Conservation (phyloP, 345 rosid genomes). For the Hevea brasiliensis region DNA sequence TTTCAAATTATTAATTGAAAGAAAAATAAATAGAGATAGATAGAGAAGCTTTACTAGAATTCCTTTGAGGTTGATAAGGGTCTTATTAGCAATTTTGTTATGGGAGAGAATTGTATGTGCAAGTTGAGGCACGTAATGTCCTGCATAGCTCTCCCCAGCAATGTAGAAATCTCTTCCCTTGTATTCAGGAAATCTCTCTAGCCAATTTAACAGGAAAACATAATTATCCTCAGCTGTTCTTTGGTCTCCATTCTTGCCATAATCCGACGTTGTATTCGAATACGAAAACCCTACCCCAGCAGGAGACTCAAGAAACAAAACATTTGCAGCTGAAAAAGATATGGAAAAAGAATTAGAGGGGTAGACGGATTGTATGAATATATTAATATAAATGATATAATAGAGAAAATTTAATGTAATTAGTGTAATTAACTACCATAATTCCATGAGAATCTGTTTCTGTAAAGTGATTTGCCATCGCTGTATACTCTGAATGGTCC, state of each 20-base stretch:
- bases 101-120: slow-evolving; percentile 30
- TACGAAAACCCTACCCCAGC: slow-evolving; percentile 50
- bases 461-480: slow-evolving; percentile 43
- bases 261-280: slow-evolving; percentile 35
- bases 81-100: slow-evolving; percentile 22
- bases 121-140: slow-evolving; percentile 37
- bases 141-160: slow-evolving; percentile 44
- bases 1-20: neutral
- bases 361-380: too few relatives aligned
- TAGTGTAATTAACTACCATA: slow-evolving; percentile 24
- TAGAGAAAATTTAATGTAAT: neutral
- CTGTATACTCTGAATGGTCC: slow-evolving; percentile 45
- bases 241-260: slow-evolving; percentile 22
- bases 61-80: slow-evolving; percentile 35
- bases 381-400: neutral
- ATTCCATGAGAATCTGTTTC: slow-evolving; percentile 39
- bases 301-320: slow-evolving; percentile 42
- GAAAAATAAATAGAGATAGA: neutral
- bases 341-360: too few relatives aligned
- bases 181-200: slow-evolving; percentile 35
- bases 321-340: slow-evolving; percentile 36
- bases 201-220: slow-evolving; percentile 39
- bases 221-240: slow-evolving; percentile 31
- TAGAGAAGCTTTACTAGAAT: slow-evolving; percentile 14
- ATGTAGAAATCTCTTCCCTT: slow-evolving; percentile 37